Evolutionary conservation across 164 flowering plant genomes (phyloP).

Genomic region (Vitis riparia): DNA sequence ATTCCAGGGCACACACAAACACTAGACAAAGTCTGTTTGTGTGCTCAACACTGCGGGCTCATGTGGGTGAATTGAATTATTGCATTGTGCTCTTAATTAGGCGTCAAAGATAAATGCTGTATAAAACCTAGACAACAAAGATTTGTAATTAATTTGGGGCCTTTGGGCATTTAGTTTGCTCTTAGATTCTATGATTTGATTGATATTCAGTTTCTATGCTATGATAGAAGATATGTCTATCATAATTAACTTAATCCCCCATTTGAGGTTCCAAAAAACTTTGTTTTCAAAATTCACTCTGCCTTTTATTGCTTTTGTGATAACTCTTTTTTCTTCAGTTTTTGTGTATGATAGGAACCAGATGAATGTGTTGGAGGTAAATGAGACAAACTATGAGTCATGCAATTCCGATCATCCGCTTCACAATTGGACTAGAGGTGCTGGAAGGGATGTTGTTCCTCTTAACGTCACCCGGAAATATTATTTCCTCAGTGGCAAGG

Average conservation of each 20-base stretch:
- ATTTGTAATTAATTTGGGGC: too few species aligned
- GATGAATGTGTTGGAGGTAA: conserved; percentile 63
- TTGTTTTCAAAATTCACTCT: not conserved
- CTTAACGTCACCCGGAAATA: conserved; percentile 53
- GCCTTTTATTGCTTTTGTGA: not conserved
- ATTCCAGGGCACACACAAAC: not conserved
- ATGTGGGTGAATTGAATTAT: not conserved
- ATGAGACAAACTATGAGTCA: conserved; percentile 57
- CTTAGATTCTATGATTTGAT: too few species aligned
- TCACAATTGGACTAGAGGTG: conserved; percentile 63
- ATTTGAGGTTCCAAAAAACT: too few species aligned
- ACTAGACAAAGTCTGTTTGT: not conserved
- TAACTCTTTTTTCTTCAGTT: conserved; percentile 31
- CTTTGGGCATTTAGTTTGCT: too few species aligned
- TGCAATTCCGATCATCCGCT: conserved; percentile 58
- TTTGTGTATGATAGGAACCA: conserved; percentile 75
- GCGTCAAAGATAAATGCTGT: not conserved
- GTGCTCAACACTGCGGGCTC: not conserved
- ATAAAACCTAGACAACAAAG: not conserved
- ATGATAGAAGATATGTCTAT: too few species aligned
- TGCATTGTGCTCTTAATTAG: not conserved
- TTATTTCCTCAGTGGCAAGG: conserved; percentile 66
- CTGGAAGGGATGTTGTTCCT: conserved; percentile 75
- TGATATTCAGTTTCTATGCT: too few species aligned
- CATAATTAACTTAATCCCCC: not conserved